Percentiles rank a stretch among this genome's conserved stretches.
phyloP scores from a whole-genome alignment of 768 basidiomycete genomes.

The Terana coerulea region DNA sequence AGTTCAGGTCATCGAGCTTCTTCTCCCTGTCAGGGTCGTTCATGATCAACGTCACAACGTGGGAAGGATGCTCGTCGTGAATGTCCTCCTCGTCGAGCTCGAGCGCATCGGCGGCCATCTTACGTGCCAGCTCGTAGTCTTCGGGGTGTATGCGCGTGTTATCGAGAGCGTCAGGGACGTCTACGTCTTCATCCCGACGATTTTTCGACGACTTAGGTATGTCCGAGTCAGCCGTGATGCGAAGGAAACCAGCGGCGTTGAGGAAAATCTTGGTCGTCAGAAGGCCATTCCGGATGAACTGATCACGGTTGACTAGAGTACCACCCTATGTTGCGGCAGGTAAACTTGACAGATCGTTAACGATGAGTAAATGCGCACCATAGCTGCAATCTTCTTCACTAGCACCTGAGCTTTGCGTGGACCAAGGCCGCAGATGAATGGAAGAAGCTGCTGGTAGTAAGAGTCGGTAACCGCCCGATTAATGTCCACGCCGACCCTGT shows the following conservation, averaged over 20 bases:
- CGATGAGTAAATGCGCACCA: slow-evolving; percentile 44
- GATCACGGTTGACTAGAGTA: slow-evolving; percentile 79
- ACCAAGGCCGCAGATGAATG: slow-evolving; percentile 89
- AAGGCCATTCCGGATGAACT: slow-evolving; percentile 79
- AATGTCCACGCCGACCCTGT: slow-evolving; percentile 93
- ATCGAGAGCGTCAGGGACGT: slow-evolving; percentile 86
- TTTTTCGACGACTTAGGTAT: slow-evolving; percentile 54
- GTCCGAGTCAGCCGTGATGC: slow-evolving; percentile 73
- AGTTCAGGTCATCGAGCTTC: slow-evolving; percentile 85
- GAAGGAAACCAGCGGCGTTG: slow-evolving; percentile 90
- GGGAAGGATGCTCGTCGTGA: slow-evolving; percentile 87
- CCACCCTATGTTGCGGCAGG: slow-evolving; percentile 69
- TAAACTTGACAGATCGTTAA: not conserved
- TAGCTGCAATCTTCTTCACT: slow-evolving; percentile 71
- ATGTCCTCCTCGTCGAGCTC: slow-evolving; percentile 98
- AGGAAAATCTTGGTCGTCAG: slow-evolving; percentile 86
- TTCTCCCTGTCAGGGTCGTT: slow-evolving; percentile 70
- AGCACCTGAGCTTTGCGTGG: slow-evolving; percentile 89
- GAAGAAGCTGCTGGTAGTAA: slow-evolving; percentile 86
- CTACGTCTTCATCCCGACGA: slow-evolving; percentile 56
- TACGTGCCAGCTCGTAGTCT: slow-evolving; percentile 95
- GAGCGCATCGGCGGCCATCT: slow-evolving; percentile 97
- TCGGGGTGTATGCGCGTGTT: slow-evolving; percentile 95
- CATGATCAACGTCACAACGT: slow-evolving; percentile 84
- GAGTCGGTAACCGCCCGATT: slow-evolving; percentile 86